Base-by-base conservation (phyloP, 2,329 filamentous ascomycete species). In the Akanthomyces lecanii region DNA sequence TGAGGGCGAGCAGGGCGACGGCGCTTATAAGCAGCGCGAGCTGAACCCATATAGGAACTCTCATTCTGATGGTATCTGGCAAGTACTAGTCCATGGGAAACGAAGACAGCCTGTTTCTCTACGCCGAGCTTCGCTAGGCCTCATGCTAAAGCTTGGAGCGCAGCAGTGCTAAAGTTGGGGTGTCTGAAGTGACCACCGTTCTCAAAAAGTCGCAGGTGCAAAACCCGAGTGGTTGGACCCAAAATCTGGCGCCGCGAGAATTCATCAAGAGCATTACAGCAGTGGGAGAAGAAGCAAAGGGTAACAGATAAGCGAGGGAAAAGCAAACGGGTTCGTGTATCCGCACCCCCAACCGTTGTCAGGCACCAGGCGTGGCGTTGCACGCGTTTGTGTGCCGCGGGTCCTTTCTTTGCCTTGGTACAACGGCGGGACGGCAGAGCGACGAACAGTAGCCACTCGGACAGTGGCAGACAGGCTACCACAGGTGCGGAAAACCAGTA, bases 31-130 rank as follows among this genome's bases (percentile, higher is more conserved):
- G 82, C 74, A 88, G 82, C 68, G 87, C 91, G 69, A 97, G 83
- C 83, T 97, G 93, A 78, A 93, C 88, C 68, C 92, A 85, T 71
- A 97, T 97, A 63, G 90, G 89, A 74, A 97, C 86, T 75, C 92
- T 87, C 91, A 97, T 94, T 64, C 62, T 73, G 64, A 30, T 16
- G 25, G 5, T 6, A 30, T 50, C 14, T 50, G 14, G 47, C 14
- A 16, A 16, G 14, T 40, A 40, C 38, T 16, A 40, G 14, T 2
- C 25, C 25, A 25, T 23, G n/a, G 45, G 23, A 5, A 18, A 21
- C 12, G 6, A 50, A 8, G 2, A 16, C 23, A 11, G 18, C 23
- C 23, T 28, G 3, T 50, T 3, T 5, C 25, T 50, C 47, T 14
- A 25, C 14, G 47, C 47, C 47, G 47, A 50, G 38, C 38, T 40